These are phyloP conservation scores for Naegleria lovaniensis DNA, from an alignment of 208 protist genomes.

Conservation along the genomic window DNA sequence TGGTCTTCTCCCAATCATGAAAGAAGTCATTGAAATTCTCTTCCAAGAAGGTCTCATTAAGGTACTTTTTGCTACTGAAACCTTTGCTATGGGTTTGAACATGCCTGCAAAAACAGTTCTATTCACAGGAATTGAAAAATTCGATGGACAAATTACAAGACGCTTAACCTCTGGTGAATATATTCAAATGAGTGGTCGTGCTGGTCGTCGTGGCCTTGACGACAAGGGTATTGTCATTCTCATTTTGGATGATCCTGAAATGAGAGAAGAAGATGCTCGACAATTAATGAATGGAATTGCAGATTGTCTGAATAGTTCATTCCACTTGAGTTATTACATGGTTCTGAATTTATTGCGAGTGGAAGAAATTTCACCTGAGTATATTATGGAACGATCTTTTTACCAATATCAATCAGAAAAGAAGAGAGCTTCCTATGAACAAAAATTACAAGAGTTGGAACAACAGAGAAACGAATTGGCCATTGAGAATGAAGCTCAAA, in stretches of 20 bases:
- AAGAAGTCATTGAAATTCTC: conserved; percentile 99
- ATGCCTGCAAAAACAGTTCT: conserved; percentile 99
- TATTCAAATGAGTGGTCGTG: conserved; percentile 99
- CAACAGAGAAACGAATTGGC: neutral
- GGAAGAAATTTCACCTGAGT: conserved; percentile 91
- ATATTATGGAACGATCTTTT: conserved; percentile 94
- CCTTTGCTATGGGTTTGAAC: conserved; percentile 99
- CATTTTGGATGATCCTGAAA: conserved; percentile 87
- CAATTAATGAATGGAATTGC: conserved; percentile 81
- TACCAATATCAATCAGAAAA: conserved; percentile 90
- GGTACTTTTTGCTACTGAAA: conserved; percentile 99
- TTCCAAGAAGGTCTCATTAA: conserved; percentile 98
- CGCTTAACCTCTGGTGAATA: conserved; percentile 94
- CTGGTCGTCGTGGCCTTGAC: conserved; percentile 98
- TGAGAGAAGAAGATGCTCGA: conserved; percentile 84
- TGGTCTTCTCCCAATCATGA: conserved; percentile 98
- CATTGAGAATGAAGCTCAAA: neutral
- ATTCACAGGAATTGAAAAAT: conserved; percentile 97
- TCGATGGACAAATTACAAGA: conserved; percentile 91
- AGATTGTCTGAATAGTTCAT: conserved; percentile 85
- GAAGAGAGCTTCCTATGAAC: conserved; percentile 67
- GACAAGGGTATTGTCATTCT: conserved; percentile 94
- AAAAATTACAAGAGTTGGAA: neutral
- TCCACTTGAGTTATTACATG: conserved; percentile 99
- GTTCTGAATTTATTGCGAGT: conserved; percentile 96